Conservation (phyloP, 2,329 filamentous ascomycete genomes). For the Microsporum audouinii region DNA sequence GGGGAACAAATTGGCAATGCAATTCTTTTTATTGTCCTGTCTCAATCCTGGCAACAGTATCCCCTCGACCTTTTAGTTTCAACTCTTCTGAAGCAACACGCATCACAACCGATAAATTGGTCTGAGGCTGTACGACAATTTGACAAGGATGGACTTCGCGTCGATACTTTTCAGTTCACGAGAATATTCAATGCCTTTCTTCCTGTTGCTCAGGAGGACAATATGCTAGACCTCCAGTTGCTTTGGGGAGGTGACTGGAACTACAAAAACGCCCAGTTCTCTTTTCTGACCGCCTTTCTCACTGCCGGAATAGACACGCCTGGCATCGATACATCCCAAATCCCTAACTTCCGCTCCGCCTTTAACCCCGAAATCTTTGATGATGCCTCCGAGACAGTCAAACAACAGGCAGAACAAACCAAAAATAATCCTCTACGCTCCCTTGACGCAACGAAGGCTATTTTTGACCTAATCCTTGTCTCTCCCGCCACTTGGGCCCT, state of each 20-base stretch:
- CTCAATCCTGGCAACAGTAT: slow-evolving; percentile 50
- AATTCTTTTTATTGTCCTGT: slow-evolving; percentile 58
- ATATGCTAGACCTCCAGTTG: slow-evolving; percentile 67
- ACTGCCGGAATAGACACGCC: slow-evolving; percentile 44
- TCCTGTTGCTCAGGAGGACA: slow-evolving; percentile 53
- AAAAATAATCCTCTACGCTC: slow-evolving; percentile 81
- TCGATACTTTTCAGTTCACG: slow-evolving; percentile 71
- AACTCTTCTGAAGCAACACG: slow-evolving; percentile 45
- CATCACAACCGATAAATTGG: slow-evolving; percentile 50
- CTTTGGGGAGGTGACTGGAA: slow-evolving; percentile 88
- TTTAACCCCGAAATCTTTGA: slow-evolving; percentile 58
- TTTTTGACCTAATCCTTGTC: slow-evolving; percentile 52
- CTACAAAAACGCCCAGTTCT: slow-evolving; percentile 74
- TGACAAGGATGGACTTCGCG: slow-evolving; percentile 63
- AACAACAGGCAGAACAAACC: slow-evolving; percentile 52
- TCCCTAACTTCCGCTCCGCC: slow-evolving; percentile 67
- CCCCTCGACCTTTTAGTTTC: slow-evolving; percentile 57
- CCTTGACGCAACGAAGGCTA: slow-evolving; percentile 62
- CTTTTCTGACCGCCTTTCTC: slow-evolving; percentile 83
- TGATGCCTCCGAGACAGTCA: slow-evolving; percentile 48
- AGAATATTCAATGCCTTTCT: slow-evolving; percentile 68
- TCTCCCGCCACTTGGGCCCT: slow-evolving; percentile 46
- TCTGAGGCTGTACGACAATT: slow-evolving; percentile 64
- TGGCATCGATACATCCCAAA: slow-evolving; percentile 64
- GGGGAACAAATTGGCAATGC: slow-evolving; percentile 76